phyloP scores from a whole-genome alignment of 1,284 basidiomycete genomes.

The Cutaneotrichosporon cyanovorans region DNA sequence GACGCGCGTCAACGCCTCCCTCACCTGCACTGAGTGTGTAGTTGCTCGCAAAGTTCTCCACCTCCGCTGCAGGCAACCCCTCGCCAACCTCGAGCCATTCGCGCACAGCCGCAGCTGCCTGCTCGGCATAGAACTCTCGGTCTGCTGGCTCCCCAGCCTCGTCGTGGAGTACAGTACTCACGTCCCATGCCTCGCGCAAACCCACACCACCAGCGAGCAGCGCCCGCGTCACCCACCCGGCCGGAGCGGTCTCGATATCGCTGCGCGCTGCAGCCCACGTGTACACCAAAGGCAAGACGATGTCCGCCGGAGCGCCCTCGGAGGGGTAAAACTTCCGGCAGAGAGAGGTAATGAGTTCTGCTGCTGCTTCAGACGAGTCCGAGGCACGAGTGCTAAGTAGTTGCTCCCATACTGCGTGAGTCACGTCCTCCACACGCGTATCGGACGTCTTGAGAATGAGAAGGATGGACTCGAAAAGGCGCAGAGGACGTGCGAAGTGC shows the following conservation, averaged over 20 bases:
- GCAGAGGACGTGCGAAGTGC: slow-evolving; percentile 79
- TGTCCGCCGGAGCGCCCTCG: slow-evolving; percentile 52
- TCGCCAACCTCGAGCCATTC: slow-evolving; percentile 20
- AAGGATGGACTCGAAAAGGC: slow-evolving; percentile 74
- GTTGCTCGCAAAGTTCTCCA: slow-evolving; percentile 35
- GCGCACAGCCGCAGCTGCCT: slow-evolving; percentile 28
- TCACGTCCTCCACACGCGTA: slow-evolving; percentile 73
- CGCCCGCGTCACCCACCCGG: slow-evolving; percentile 32
- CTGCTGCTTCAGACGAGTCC: slow-evolving; percentile 15
- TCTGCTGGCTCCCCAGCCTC: slow-evolving; percentile 24
- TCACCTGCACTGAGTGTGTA: slow-evolving; percentile 29
- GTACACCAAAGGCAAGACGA: slow-evolving; percentile 36
- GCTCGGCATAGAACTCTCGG: slow-evolving; percentile 38
- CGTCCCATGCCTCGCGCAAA: slow-evolving; percentile 36
- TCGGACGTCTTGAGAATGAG: slow-evolving; percentile 90
- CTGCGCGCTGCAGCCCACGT: slow-evolving; percentile 13
- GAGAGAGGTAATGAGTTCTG: slow-evolving; percentile 55
- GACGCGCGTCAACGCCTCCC: slow-evolving; percentile 16
- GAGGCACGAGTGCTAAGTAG: slow-evolving; percentile 65
- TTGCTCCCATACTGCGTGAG: slow-evolving; percentile 78
- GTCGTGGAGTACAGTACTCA: slow-evolving; percentile 26
- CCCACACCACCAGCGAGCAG: slow-evolving; percentile 34
- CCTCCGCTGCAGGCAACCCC: slow-evolving; percentile 21
- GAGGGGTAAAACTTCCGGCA: slow-evolving; percentile 83
- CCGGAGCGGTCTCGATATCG: slow-evolving; percentile 11